Evolutionary conservation across 2,329 filamentous ascomycete species (phyloP).

Genomic region (Pestalotiopsis sp.): DNA sequence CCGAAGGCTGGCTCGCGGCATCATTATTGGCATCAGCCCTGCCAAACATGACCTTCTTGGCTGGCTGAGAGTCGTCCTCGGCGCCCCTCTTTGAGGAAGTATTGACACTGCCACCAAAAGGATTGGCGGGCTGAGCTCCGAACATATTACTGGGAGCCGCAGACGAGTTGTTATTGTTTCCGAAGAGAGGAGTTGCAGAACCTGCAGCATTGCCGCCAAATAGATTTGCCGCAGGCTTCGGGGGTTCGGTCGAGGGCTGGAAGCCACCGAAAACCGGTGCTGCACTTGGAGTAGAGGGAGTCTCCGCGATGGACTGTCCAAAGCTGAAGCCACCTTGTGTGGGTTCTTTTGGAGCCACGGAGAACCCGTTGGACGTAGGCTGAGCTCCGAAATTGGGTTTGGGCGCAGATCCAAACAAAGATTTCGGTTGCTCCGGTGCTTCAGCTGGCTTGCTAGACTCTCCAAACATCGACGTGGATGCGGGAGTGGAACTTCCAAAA

Average conservation of each 20-base stretch:
- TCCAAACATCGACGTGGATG: constrained; percentile 17
- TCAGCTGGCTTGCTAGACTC: constrained; percentile 13
- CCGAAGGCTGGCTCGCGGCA: neutral
- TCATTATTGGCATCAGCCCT: neutral
- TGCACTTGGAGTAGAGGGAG: constrained; percentile 16
- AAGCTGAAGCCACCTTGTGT: constrained; percentile 9
- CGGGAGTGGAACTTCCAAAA: constrained; percentile 17
- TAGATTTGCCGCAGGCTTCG: constrained; percentile 2
- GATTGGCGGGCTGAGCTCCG: constrained; percentile 20
- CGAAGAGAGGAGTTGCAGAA: constrained; percentile 16
- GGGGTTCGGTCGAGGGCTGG: constrained; percentile 1
- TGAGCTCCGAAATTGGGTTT: constrained; percentile 9
- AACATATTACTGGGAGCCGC: constrained; percentile 19
- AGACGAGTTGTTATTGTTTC: constrained; percentile 16
- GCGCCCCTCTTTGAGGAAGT: constrained; percentile 8
- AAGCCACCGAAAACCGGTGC: constrained; percentile 17
- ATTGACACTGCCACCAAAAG: constrained; percentile 1
- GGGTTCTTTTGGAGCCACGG: constrained; percentile 5
- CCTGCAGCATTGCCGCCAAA: neutral
- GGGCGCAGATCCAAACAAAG: constrained; percentile 10
- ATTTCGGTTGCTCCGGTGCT: constrained; percentile 16
- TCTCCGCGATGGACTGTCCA: constrained; percentile 13
- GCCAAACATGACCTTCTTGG: constrained; percentile 14
- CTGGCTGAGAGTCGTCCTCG: constrained; percentile 5
- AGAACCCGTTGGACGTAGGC: constrained; percentile 13